phyloP scores from a whole-genome alignment of 805 yeast genomes.

The Myxozyma monticola region DNA sequence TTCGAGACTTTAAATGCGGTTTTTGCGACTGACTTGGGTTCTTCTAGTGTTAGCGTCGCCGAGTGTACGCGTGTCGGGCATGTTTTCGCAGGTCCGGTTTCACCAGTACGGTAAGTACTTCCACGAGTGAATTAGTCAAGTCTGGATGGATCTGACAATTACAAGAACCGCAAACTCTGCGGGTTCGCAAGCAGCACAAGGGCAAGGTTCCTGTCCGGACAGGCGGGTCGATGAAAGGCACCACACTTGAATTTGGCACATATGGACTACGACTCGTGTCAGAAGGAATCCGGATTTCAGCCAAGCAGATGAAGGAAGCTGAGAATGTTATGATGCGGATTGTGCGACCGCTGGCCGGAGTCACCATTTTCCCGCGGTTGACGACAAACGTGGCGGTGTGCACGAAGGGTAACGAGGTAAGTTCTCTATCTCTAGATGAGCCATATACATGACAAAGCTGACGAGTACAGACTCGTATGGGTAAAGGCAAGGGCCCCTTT shows the following conservation, averaged over 20 bases:
- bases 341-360: conserved; percentile 69
- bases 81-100: conserved; percentile 20
- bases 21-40: neutral
- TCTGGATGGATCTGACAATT: neutral
- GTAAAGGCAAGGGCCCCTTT: conserved; percentile 97
- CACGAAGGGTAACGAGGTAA: conserved; percentile 83
- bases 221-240: conserved; percentile 91
- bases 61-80: too few species aligned
- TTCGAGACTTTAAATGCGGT: too few species aligned
- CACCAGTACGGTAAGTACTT: conserved; percentile 47
- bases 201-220: conserved; percentile 93
- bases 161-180: conserved; percentile 60
- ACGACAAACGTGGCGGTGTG: conserved; percentile 87
- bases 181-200: conserved; percentile 76
- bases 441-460: neutral
- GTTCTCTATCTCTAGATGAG: neutral
- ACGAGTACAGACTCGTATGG: conserved; percentile 77
- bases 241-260: conserved; percentile 74
- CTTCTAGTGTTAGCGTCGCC: too few species aligned
- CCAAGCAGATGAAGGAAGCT: conserved; percentile 87
- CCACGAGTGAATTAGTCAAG: neutral
- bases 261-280: conserved; percentile 84
- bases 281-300: conserved; percentile 84
- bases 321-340: conserved; percentile 82
- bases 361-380: conserved; percentile 75